Evolutionary conservation across 495 filamentous ascomycete species (phyloP).

Genomic region (Viridothelium virens): DNA sequence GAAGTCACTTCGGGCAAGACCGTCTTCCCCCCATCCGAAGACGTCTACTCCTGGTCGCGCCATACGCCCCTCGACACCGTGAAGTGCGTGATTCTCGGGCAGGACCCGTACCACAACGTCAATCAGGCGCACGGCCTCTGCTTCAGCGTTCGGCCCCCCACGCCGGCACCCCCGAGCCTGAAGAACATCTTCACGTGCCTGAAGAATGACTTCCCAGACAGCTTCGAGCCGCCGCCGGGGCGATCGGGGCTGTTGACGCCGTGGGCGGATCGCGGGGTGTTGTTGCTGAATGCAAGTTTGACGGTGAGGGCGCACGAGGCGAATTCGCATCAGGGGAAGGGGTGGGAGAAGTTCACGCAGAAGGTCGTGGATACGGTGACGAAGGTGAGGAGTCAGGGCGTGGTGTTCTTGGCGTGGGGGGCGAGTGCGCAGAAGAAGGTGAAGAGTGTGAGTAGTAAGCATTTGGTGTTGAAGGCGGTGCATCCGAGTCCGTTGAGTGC

Average conservation of each 20-base stretch:
- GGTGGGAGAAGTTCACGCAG: conserved; percentile 92
- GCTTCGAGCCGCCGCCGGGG: conserved; percentile 65
- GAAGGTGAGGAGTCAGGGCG: conserved; percentile 61
- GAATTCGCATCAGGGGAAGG: conserved; percentile 69
- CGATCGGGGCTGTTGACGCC: conserved; percentile 74
- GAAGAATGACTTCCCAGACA: conserved; percentile 70
- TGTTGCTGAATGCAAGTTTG: conserved; percentile 86
- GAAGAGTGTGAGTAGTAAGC: conserved; percentile 59
- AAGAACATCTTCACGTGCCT: conserved; percentile 86
- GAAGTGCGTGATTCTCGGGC: conserved; percentile 83
- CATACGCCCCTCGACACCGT: conserved; percentile 82
- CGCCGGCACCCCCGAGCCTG: conserved; percentile 75
- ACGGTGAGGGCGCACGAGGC: conserved; percentile 84
- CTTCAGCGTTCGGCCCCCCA: conserved; percentile 89
- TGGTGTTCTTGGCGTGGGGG: conserved; percentile 95
- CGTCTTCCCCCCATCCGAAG: conserved; percentile 74
- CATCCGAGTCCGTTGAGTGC: conserved; percentile 92
- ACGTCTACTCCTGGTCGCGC: conserved; percentile 95
- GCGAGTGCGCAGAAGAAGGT: conserved; percentile 69
- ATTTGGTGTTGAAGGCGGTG: conserved; percentile 72
- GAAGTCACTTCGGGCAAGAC: conserved; percentile 66
- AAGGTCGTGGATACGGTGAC: conserved; percentile 81
- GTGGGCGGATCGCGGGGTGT: conserved; percentile 86
- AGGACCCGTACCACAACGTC: conserved; percentile 92
- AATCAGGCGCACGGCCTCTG: conserved; percentile 94